phyloP scores from a whole-genome alignment of 2,329 filamentous ascomycete genomes.

The Pseudogymnoascus sp. region DNA sequence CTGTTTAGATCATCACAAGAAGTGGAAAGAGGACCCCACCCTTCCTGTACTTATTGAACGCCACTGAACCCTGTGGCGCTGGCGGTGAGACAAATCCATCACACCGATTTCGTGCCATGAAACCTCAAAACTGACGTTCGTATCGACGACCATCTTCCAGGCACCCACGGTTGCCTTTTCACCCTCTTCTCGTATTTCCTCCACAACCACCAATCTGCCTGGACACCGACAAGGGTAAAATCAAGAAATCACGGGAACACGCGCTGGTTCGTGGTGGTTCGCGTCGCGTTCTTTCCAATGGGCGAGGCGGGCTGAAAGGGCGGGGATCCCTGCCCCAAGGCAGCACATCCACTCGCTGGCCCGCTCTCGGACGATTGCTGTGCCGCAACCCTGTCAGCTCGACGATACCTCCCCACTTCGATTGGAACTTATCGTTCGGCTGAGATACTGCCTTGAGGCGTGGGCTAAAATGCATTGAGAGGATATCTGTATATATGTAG shows the following conservation, averaged over 20 bases:
- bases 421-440: not conserved
- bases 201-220: not conserved
- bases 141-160: not conserved
- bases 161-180: not conserved
- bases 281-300: not conserved
- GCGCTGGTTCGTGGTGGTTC: not conserved
- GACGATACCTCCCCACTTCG: not conserved
- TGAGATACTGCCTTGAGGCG: not conserved
- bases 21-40: not conserved
- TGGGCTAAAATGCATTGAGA: not conserved
- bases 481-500: conserved; percentile 5
- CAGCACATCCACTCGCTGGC: conserved; percentile 1
- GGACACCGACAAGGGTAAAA: not conserved
- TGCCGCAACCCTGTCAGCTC: not conserved
- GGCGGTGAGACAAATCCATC: not conserved
- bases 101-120: not conserved
- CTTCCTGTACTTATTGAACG: not conserved
- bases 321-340: not conserved
- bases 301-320: not conserved
- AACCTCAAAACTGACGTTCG: not conserved
- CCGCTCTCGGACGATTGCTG: conserved; percentile 3
- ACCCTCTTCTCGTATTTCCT: not conserved
- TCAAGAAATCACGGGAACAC: not conserved
- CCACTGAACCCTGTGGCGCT: conserved; percentile 4
- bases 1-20: not conserved